Conservation (phyloP, 768 basidiomycete species). For the Kwoniella europaea region DNA sequence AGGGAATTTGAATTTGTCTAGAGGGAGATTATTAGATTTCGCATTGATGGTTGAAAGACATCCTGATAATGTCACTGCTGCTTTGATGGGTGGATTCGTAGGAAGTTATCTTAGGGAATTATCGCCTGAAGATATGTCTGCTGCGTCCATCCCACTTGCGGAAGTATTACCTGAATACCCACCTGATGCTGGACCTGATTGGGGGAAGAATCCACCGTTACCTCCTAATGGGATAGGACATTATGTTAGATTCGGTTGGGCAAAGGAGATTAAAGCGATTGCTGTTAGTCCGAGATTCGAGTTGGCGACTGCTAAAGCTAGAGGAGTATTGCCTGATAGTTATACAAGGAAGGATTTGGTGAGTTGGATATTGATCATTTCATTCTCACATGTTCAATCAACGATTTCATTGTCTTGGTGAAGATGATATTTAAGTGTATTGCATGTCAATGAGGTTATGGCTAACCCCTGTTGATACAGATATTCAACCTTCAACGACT, state of each 20-base stretch:
- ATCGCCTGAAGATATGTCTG: slow-evolving; percentile 75
- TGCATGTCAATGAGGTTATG: neutral
- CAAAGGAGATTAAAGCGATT: slow-evolving; percentile 80
- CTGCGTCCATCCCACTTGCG: slow-evolving; percentile 87
- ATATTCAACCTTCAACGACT: slow-evolving; percentile 97
- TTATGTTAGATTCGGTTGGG: slow-evolving; percentile 88
- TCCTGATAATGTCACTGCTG: slow-evolving; percentile 98
- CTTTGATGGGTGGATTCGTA: slow-evolving; percentile 93
- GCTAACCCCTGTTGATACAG: slow-evolving; percentile 60
- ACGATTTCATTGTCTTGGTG: neutral
- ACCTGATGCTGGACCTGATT: slow-evolving; percentile 83
- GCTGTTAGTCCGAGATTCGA: slow-evolving; percentile 96
- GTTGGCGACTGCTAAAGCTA: slow-evolving; percentile 91
- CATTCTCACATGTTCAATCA: neutral
- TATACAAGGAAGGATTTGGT: slow-evolving; percentile 94
- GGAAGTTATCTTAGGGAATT: slow-evolving; percentile 93
- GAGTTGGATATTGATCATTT: slow-evolving; percentile 52
- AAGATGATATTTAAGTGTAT: neutral
- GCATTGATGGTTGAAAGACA: slow-evolving; percentile 99
- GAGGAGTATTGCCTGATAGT: slow-evolving; percentile 78
- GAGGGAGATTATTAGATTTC: slow-evolving; percentile 82
- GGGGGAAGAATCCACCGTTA: slow-evolving; percentile 85
- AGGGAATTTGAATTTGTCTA: slow-evolving; percentile 72
- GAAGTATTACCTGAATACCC: slow-evolving; percentile 98
- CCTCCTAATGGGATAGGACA: slow-evolving; percentile 93